A percentile compares a stretch with the other conserved stretches of the same genome.
These are phyloP conservation scores for Sporothrix euskadiensis DNA, from an alignment of 2,329 filamentous ascomycete genomes.

Conservation along the genomic window DNA sequence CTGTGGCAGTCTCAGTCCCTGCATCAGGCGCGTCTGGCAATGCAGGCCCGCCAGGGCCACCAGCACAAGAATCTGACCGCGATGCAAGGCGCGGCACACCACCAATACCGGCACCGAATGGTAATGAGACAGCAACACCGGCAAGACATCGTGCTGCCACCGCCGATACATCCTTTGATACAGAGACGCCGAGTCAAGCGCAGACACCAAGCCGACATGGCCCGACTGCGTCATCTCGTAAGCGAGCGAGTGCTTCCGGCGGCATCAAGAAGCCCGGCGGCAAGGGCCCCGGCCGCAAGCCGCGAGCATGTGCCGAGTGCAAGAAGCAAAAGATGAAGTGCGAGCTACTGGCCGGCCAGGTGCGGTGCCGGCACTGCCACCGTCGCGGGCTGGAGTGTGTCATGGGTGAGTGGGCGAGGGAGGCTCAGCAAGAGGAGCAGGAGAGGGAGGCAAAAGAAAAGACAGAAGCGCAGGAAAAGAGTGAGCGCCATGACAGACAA, in stretches of 20 bases:
- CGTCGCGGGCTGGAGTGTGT: constrained; percentile 47
- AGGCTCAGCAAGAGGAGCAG: neutral
- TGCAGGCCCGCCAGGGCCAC: neutral
- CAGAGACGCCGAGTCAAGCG: neutral
- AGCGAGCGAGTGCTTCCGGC: neutral
- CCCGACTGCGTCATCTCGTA: neutral
- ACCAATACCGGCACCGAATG: neutral
- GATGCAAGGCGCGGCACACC: neutral
- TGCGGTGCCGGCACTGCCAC: constrained; percentile 47
- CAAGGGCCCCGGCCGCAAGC: constrained; percentile 27
- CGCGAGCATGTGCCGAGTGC: constrained; percentile 42
- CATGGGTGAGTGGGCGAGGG: neutral
- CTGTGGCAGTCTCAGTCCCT: neutral
- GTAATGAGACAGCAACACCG: neutral
- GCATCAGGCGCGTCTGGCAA: neutral
- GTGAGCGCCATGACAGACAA: neutral
- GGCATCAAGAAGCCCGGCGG: constrained; percentile 2
- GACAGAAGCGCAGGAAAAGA: neutral
- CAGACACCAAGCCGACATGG: neutral
- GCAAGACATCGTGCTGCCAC: neutral
- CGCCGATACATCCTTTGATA: neutral
- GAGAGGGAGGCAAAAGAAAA: neutral
- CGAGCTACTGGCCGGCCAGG: constrained; percentile 45
- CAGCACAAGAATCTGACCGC: neutral
- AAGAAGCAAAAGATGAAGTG: constrained; percentile 52